Base-by-base conservation (phyloP, 139 green algal genomes). In the Micromonas pusilla region DNA sequence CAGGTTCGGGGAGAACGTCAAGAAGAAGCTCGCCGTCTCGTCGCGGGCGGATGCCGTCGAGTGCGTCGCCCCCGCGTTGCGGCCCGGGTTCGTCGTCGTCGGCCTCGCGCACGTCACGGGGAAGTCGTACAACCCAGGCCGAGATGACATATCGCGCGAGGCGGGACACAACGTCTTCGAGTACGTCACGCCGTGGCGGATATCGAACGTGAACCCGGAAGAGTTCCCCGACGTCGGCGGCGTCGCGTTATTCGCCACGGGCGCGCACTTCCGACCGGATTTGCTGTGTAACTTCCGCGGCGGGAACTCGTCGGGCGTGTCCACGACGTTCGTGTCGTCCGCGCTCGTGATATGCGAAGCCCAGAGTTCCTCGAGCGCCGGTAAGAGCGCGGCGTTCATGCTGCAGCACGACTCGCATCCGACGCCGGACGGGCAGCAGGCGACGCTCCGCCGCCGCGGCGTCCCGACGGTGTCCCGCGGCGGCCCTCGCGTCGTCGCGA, bases 301-400 rank as follows among this genome's bases (percentile, higher is more conserved):
- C 3, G 65, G 20, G n/a, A 26, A 32, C 21, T 72, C 65, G 36
- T 26, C 33, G 32, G 38, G n/a, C 30, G 45, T 9, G 9, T 38
- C 65, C 4, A 33, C 13, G 65, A 52, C 38, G 4, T 72, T 72
- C 38, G 65, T 72, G 4, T 72, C 65, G 26, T 72, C 65, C 4
- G 30, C 65, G 4, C 65, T 72, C 3, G 65, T 33, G 65, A 45
- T 39, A 26, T 72, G 65, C 30, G 65, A 72, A 39, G 33, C 65
- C 13, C 28, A 57, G 45, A n/a, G n/a, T n/a, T n/a, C n/a, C n/a
- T n/a, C n/a, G n/a, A n/a, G n/a, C n/a, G n/a, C n/a, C n/a, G n/a
- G n/a, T n/a, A n/a, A n/a, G n/a, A 57, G 45, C 16, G 45, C 9
- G 9, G 45, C 16, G 45, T 16, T 57, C 45, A 57, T 16, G 45